Conservation (phyloP, 495 filamentous ascomycete species). For the Pyronema omphalodes region DNA sequence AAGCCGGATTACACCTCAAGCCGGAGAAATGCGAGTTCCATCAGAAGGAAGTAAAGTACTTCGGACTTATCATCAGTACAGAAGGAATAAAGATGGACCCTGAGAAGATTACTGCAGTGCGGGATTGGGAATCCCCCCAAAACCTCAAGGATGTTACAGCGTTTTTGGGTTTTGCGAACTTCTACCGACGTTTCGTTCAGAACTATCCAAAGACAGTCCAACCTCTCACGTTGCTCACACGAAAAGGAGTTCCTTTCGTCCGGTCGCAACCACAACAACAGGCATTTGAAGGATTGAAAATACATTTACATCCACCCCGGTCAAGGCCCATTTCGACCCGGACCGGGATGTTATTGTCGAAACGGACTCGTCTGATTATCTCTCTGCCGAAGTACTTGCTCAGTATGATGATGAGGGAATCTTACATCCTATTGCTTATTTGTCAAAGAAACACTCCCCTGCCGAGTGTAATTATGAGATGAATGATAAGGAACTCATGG, state of each 20-base stretch:
- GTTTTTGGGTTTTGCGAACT: constrained; percentile 17
- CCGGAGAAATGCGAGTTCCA: constrained; percentile 23
- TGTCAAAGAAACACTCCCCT: too few species aligned
- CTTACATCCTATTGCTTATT: too few species aligned
- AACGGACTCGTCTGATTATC: constrained; percentile 8
- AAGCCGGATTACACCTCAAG: constrained; percentile 18
- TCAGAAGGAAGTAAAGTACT: background rate
- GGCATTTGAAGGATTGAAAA: too few species aligned
- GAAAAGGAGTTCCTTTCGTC: too few species aligned
- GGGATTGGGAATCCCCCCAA: constrained; percentile 5
- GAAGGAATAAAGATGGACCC: too few species aligned
- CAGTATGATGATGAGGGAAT: background rate
- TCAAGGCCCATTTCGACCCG: constrained; percentile 1
- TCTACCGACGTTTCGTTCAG: constrained; percentile 5
- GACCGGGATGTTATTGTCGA: background rate
- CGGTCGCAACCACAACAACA: too few species aligned
- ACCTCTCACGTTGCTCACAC: too few species aligned
- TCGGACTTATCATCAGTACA: too few species aligned
- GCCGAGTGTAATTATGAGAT: constrained; percentile 10
- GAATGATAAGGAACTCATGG: constrained; percentile 4
- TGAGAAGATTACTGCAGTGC: constrained; percentile 5
- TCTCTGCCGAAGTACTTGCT: constrained; percentile 1
- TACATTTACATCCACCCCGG: background rate
- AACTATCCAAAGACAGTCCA: background rate
- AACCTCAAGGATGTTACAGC: constrained; percentile 12